Percentiles rank a stretch among this genome's conserved stretches.
Conservation (phyloP, 2,329 filamentous ascomycete genomes). For the Colletotrichum trifolii region DNA sequence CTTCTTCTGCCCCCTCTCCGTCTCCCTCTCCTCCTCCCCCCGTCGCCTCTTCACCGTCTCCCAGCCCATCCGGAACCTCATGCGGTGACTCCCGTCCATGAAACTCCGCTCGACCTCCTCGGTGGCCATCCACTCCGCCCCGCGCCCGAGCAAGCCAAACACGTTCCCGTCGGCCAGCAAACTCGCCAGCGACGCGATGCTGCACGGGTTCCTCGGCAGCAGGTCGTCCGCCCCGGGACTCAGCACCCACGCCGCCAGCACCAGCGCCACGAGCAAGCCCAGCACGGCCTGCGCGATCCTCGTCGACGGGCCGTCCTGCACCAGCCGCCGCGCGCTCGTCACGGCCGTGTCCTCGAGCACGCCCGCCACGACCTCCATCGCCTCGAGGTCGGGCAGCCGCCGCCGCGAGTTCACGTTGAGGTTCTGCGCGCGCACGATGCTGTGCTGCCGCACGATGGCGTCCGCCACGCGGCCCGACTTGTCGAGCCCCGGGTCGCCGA, state of each 20-base stretch:
- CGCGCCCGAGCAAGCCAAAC: slow-evolving; percentile 42
- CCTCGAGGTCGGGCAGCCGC: slow-evolving; percentile 32
- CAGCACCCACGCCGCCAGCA: slow-evolving; percentile 44
- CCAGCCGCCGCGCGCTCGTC: slow-evolving; percentile 36
- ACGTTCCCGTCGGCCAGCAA: slow-evolving; percentile 52
- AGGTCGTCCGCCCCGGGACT: slow-evolving; percentile 38
- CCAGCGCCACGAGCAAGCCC: slow-evolving; percentile 42
- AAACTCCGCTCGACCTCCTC: slow-evolving; percentile 38
- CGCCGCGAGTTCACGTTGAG: slow-evolving; percentile 41
- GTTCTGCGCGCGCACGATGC: slow-evolving; percentile 49
- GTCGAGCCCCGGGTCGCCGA: slow-evolving; percentile 39
- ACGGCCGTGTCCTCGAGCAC: slow-evolving; percentile 31
- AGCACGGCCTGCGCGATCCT: slow-evolving; percentile 48
- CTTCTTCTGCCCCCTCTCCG: neutral
- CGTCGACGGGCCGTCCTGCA: slow-evolving; percentile 47
- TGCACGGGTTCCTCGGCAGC: slow-evolving; percentile 46
- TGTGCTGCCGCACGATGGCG: slow-evolving; percentile 50
- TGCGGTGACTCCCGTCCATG: slow-evolving; percentile 40
- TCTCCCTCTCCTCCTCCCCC: slow-evolving; percentile 16
- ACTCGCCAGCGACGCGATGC: slow-evolving; percentile 50
- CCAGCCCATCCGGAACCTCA: slow-evolving; percentile 43
- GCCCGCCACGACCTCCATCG: slow-evolving; percentile 30
- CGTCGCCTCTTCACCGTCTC: slow-evolving; percentile 34
- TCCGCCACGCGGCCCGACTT: slow-evolving; percentile 40
- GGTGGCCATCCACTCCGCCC: slow-evolving; percentile 42